phyloP scores from a whole-genome alignment of 306 rosid genomes.

The Castanea crenata region DNA sequence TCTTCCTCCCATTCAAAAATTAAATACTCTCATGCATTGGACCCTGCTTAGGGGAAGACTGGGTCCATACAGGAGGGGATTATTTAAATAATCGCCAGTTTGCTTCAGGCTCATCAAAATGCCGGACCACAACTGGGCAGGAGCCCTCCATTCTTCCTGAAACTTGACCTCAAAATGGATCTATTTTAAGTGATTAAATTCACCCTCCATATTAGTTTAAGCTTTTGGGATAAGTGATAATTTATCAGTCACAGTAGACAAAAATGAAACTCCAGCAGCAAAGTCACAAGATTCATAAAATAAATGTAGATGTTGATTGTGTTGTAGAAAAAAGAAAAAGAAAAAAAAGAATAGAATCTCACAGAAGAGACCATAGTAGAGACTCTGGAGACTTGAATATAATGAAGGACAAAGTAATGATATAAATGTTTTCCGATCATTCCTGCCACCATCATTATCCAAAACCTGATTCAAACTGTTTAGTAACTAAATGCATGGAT shows the following conservation, averaged over 20 bases:
- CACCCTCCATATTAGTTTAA: too few species aligned
- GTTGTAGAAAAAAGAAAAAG: background rate
- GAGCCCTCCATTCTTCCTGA: too few species aligned
- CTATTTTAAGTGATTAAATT: too few species aligned
- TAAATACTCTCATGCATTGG: too few species aligned
- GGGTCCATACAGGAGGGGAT: too few species aligned
- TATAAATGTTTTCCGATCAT: background rate
- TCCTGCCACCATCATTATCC: background rate
- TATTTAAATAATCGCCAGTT: too few species aligned
- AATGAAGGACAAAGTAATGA: background rate
- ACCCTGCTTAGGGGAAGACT: too few species aligned
- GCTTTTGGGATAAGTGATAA: too few species aligned
- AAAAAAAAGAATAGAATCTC: background rate
- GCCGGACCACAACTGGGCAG: too few species aligned
- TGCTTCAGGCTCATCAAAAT: too few species aligned
- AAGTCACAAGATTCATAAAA: background rate
- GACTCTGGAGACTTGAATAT: background rate
- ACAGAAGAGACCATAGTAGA: background rate
- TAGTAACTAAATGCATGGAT: background rate
- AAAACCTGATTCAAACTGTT: background rate
- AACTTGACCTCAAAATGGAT: too few species aligned
- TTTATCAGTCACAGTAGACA: background rate
- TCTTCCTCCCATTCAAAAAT: too few species aligned
- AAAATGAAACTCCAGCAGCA: background rate
- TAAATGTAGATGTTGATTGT: background rate